Conservation (phyloP, 1,139 yeast species). For the Candida dubliniensis region DNA sequence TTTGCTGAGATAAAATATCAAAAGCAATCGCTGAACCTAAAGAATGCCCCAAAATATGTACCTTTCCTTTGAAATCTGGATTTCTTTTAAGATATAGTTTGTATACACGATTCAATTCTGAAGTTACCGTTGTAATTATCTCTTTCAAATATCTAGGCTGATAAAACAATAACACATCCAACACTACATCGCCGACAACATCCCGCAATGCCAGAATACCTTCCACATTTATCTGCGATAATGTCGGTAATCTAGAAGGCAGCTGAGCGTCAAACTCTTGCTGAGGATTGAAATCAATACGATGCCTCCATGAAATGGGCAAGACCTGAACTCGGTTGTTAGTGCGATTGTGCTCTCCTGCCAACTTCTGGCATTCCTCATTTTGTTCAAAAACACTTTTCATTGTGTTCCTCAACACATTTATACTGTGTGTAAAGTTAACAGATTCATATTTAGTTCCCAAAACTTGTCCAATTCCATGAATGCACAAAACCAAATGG, state of each 20-base stretch:
- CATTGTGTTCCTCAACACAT: constrained; percentile 64
- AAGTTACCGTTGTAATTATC: constrained; percentile 64
- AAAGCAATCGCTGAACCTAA: constrained; percentile 84
- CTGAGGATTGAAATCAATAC: constrained; percentile 59
- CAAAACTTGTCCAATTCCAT: constrained; percentile 91
- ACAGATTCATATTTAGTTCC: constrained; percentile 79
- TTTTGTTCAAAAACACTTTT: constrained; percentile 54
- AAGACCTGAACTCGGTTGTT: constrained; percentile 72
- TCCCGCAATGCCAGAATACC: constrained; percentile 77
- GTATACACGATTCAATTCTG: constrained; percentile 71
- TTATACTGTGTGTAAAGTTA: constrained; percentile 85
- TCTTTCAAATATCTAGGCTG: constrained; percentile 69
- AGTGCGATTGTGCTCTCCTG: constrained; percentile 20
- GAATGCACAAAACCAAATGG: constrained; percentile 81
- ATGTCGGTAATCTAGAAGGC: constrained; percentile 53
- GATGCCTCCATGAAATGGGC: constrained; percentile 79
- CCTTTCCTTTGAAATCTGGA: constrained; percentile 75
- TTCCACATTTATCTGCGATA: constrained; percentile 75
- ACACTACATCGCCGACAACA: constrained; percentile 78
- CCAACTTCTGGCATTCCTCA: constrained; percentile 39
- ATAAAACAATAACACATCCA: constrained; percentile 82
- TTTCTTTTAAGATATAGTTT: constrained; percentile 57
- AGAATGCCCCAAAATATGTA: constrained; percentile 87
- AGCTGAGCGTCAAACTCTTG: constrained; percentile 33
- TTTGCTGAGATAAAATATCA: constrained; percentile 70